A percentile compares a stretch with the other conserved stretches of the same genome.
These are phyloP conservation scores for Annulohypoxylon moriforme DNA, from an alignment of 495 filamentous ascomycete genomes.

Conservation along the genomic window DNA sequence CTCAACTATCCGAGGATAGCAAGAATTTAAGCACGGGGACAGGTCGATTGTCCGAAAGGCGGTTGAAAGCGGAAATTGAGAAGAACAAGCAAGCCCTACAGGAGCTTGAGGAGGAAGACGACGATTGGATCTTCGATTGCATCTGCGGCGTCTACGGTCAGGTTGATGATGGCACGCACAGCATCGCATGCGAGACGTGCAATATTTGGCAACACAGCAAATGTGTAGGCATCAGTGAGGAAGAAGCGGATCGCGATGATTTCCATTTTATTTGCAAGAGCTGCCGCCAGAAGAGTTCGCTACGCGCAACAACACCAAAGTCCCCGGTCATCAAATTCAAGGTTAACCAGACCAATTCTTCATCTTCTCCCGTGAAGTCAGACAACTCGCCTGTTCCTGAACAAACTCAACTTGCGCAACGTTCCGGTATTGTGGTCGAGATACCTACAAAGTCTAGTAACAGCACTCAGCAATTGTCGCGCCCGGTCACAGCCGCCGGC, in stretches of 20 bases:
- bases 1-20: constrained; percentile 80
- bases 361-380: constrained; percentile 47
- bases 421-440: constrained; percentile 26
- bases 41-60: constrained; percentile 78
- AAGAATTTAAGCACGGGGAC: constrained; percentile 71
- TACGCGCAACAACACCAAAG: constrained; percentile 55
- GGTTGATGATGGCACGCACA: constrained; percentile 92
- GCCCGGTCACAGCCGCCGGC: constrained; percentile 12
- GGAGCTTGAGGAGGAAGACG: constrained; percentile 76
- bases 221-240: constrained; percentile 81
- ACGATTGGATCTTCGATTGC: constrained; percentile 96
- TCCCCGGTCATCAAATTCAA: constrained; percentile 75
- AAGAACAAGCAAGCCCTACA: constrained; percentile 77
- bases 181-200: constrained; percentile 93
- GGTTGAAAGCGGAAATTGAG: constrained; percentile 81
- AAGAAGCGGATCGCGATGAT: constrained; percentile 83
- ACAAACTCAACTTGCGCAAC: constrained; percentile 19
- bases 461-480: constrained; percentile 18
- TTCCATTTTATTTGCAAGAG: constrained; percentile 88
- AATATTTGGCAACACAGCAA: constrained; percentile 96
- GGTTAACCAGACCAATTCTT: constrained; percentile 70
- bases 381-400: constrained; percentile 28
- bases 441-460: constrained; percentile 27
- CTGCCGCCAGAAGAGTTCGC: constrained; percentile 75
- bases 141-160: constrained; percentile 89